phyloP scores from a whole-genome alignment of 345 rosid genomes.

The Pseudoturritis turrita region DNA sequence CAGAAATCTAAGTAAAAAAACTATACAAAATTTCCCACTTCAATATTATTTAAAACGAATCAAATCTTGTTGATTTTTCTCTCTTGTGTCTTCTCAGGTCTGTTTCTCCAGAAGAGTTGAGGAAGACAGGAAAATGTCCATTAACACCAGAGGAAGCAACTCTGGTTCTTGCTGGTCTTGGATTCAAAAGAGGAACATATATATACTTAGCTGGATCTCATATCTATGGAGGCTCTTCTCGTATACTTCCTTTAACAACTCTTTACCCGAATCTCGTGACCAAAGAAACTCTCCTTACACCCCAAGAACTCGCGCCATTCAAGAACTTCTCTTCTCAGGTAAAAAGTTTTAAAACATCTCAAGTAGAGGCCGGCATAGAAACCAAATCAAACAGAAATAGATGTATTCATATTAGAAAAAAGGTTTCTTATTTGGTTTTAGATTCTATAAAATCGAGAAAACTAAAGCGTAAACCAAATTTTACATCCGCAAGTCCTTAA shows the following conservation, averaged over 20 bases:
- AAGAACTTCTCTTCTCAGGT: slow-evolving; percentile 90
- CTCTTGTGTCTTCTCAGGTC: slow-evolving; percentile 39
- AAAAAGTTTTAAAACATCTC: not conserved
- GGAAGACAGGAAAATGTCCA: slow-evolving; percentile 85
- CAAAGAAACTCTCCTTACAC: slow-evolving; percentile 81
- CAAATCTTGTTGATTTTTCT: not conserved
- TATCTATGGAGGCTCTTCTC: slow-evolving; percentile 60
- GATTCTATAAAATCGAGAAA: too few relatives aligned
- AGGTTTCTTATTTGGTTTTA: too few relatives aligned
- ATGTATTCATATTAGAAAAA: too few relatives aligned
- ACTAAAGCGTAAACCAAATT: too few relatives aligned
- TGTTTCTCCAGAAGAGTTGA: slow-evolving; percentile 51
- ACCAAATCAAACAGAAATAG: too few relatives aligned
- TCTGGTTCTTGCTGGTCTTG: slow-evolving; percentile 78
- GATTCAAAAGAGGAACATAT: slow-evolving; percentile 55
- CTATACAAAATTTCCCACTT: not conserved
- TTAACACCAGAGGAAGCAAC: slow-evolving; percentile 96
- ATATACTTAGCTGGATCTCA: slow-evolving; percentile 81
- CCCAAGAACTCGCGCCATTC: slow-evolving; percentile 73
- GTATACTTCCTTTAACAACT: slow-evolving; percentile 64
- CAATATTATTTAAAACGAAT: not conserved
- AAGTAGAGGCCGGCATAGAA: not conserved
- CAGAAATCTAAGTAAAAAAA: slow-evolving; percentile 49
- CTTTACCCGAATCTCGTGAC: slow-evolving; percentile 84
- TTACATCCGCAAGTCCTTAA: not conserved